phyloP scores from a whole-genome alignment of 2,329 filamentous ascomycete species.

The Pestalotiopsis sp. region DNA sequence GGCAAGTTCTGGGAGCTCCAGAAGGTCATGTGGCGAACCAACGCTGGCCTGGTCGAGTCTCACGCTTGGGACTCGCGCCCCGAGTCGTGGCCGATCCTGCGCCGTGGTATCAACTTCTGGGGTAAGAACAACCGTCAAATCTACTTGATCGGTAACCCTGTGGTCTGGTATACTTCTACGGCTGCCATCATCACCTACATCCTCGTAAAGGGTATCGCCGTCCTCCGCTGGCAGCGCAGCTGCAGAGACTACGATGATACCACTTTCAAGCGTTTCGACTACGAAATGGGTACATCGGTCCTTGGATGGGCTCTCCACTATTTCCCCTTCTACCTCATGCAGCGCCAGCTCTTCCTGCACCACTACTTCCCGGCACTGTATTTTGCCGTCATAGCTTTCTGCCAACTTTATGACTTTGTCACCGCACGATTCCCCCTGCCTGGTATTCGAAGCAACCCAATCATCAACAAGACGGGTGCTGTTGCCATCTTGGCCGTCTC shows the following conservation, averaged over 20 bases:
- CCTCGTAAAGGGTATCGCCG: conserved; percentile 82
- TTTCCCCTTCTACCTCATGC: conserved; percentile 98
- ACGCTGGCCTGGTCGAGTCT: conserved; percentile 92
- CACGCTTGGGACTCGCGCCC: conserved; percentile 98
- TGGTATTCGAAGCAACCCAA: conserved; percentile 69
- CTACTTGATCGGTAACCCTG: conserved; percentile 91
- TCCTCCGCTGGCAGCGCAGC: conserved; percentile 92
- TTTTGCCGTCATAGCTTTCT: conserved; percentile 88
- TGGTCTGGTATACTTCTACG: conserved; percentile 93
- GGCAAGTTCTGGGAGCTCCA: conserved; percentile 98
- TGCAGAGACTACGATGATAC: conserved; percentile 82
- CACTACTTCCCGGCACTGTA: conserved; percentile 98
- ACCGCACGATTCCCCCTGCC: conserved; percentile 72
- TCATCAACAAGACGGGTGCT: conserved; percentile 75
- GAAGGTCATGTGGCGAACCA: conserved; percentile 98
- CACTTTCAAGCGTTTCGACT: conserved; percentile 95
- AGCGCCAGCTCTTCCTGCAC: conserved; percentile 95
- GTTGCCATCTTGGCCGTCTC: conserved; percentile 74
- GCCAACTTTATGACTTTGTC: conserved; percentile 85
- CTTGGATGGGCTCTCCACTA: conserved; percentile 98
- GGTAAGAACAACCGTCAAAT: conserved; percentile 91
- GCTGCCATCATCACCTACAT: conserved; percentile 76
- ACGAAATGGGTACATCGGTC: conserved; percentile 88
- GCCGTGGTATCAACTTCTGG: conserved; percentile 99
- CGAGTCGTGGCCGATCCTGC: conserved; percentile 87